Base-by-base conservation (phyloP, 345 rosid species). In the Camelina sativa region DNA sequence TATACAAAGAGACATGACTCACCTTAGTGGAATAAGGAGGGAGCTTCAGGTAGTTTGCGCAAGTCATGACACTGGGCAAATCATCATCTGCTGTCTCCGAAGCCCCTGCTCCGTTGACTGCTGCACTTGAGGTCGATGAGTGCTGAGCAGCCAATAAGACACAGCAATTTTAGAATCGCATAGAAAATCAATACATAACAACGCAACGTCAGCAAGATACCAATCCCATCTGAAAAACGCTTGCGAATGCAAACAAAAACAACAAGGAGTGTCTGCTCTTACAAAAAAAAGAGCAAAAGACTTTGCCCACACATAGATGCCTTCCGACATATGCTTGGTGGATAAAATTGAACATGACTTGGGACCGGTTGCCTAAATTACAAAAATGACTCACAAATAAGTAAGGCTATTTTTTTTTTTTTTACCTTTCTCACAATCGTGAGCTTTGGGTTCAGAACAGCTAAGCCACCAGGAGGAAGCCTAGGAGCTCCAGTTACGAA, bases 401-500 rank as follows among this genome's bases (percentile, higher is more conserved):
- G 58, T 56, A 7, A 13, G 28, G 17, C 2, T n/a, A n/a, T n/a
- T 40, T 38, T 11, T 75, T 75, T 41, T 40, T 11, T 75, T 75
- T 6, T 72, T 91, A 96, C 98, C 98, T 96, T 96, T 82, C 99
- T 85, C 73, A 96, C 99, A 25, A 96, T 96, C 28, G 99, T 96
- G 72, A 96, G 80, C 84, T 91, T 96, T 41, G 99, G 99, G 80
- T 88, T 92, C 53, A 96, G 79, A 65, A 92, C 98, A 1, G 99
- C 98, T 79, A 96, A 76, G 64, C 99, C 98, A 62, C 99, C 99
- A 30, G 98, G 97, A 51, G 98, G 99, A 78, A 96, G 91, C 79
- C 98, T 83, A n/a, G 98, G 98, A 62, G 98, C 99, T 69, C 99
- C 99, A 12, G 99, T 96, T 40, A 96, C 98, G 80, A 92, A 96